A percentile compares a stretch with the other conserved stretches of the same genome.
These are phyloP conservation scores for Pseudotsuga menziesii DNA, from an alignment of 75 land plant species.

Conservation along the genomic window DNA sequence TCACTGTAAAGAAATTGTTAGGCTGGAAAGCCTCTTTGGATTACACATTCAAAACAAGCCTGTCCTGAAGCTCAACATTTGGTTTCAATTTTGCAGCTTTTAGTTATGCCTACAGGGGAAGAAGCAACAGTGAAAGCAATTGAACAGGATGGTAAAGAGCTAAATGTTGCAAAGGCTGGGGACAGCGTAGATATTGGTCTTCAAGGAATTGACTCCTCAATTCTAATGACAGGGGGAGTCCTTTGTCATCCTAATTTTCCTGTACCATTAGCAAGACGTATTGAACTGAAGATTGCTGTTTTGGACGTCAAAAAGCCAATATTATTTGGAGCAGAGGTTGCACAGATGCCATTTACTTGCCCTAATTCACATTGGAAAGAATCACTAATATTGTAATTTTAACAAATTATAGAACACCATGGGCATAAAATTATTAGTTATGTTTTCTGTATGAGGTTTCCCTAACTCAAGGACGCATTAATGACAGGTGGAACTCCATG, in stretches of 20 bases:
- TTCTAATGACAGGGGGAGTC: conserved; percentile 72
- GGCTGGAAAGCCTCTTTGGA: neutral
- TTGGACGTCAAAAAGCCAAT: conserved; percentile 66
- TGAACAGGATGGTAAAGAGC: conserved; percentile 56
- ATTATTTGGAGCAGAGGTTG: conserved; percentile 81
- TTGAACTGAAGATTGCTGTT: conserved; percentile 76
- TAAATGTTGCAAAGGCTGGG: conserved; percentile 72
- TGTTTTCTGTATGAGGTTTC: neutral
- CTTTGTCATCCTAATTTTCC: conserved; percentile 94
- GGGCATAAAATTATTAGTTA: neutral
- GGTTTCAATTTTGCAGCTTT: conserved; percentile 44
- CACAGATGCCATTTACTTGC: conserved; percentile 3
- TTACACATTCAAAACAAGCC: neutral
- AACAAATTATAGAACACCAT: neutral
- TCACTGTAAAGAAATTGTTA: neutral
- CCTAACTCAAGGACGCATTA: neutral
- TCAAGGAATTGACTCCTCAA: conserved; percentile 61
- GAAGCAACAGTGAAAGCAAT: conserved; percentile 60
- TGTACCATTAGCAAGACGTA: conserved; percentile 49
- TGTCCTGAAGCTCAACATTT: conserved; percentile 8
- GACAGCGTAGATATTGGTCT: conserved; percentile 72
- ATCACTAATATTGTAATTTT: neutral
- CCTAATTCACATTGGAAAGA: neutral
- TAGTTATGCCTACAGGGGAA: conserved; percentile 83
- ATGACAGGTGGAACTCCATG: conserved; percentile 78